phyloP scores from a whole-genome alignment of 2,329 filamentous ascomycete species.

The Aureobasidium vineae region DNA sequence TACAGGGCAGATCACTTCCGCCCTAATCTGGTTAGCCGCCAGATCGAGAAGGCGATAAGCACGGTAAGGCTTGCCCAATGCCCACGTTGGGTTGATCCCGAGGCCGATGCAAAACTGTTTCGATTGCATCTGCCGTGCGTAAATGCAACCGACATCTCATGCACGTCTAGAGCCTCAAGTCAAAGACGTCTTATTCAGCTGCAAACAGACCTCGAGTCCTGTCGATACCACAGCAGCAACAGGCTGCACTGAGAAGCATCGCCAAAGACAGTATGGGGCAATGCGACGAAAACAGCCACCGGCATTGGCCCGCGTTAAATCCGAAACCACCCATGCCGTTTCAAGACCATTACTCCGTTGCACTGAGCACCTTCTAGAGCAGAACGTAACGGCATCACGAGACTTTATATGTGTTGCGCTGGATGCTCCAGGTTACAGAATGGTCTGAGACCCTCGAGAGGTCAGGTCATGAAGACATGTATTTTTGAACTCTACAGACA shows the following conservation, averaged over 20 bases:
- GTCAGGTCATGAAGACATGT: background rate
- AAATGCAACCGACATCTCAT: slow-evolving; percentile 3
- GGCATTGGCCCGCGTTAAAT: background rate
- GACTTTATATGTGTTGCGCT: background rate
- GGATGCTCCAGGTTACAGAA: background rate
- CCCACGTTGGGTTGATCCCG: background rate
- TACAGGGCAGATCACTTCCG: background rate
- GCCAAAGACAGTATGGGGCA: background rate
- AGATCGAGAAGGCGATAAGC: background rate
- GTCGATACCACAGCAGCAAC: background rate
- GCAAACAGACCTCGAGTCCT: background rate
- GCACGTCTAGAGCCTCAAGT: background rate
- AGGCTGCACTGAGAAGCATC: background rate
- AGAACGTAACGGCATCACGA: background rate
- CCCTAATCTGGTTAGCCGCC: background rate
- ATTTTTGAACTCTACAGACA: background rate
- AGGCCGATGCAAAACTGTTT: background rate
- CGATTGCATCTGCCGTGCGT: background rate
- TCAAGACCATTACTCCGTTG: background rate
- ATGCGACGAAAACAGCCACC: background rate
- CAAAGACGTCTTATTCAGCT: background rate
- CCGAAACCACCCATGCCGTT: slow-evolving; percentile 5
- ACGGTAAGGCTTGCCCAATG: background rate
- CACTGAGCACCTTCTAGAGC: background rate
- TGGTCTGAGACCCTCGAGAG: background rate